Base-by-base conservation (phyloP, 2,329 filamentous ascomycete species). In the Penicillium digitatum region DNA sequence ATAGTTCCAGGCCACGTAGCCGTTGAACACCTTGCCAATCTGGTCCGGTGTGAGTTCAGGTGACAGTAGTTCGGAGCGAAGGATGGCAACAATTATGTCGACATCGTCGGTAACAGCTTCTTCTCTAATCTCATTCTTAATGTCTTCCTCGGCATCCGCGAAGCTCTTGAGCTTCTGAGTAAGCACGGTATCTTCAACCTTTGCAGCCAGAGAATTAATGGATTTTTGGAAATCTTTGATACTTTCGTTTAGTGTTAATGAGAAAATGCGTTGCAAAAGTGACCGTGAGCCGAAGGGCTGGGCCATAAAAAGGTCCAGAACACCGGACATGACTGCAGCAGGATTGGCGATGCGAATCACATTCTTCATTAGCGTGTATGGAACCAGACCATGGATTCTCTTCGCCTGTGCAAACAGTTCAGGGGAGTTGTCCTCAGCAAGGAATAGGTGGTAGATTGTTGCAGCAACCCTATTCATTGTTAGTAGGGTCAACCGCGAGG, bases 351-450 rank as follows among this genome's bases (percentile, higher is more conserved):
- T 90, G 54, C 93, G 86, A 67, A 99, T 97, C 44, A 96, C 90
- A 69, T 97, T 96, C 78, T 99, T 99, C 70, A 99, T 81, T 46
- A 96, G 79, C 0, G 87, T 88, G 70, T 99, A 99, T 0, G 94
- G 94, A 42, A 99, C 88, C 53, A 97, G 82, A 0, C 92, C 96
- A 71, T 99, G 94, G 49, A 97, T 96, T 57, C 89, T 85, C 76
- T 93, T 96, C 5, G 89, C 87, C 73, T 99, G 94, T 0, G 91
- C 90, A 72, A 97, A 97, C 29, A 99, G 76, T 69, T 99, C 94
- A 0, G 94, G 92, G 0, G 93, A 96, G 73, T 99, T 99, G 75
- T 99, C 94, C 72, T 99, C 94, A 6, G 94, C 94, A 42, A 99
- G 81, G 80, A 99, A 99, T 32, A 99, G 80, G 72, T 99, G 94